Evolutionary conservation across 139 green algal species (phyloP).

Genomic region (Chlorella sorokiniana): DNA sequence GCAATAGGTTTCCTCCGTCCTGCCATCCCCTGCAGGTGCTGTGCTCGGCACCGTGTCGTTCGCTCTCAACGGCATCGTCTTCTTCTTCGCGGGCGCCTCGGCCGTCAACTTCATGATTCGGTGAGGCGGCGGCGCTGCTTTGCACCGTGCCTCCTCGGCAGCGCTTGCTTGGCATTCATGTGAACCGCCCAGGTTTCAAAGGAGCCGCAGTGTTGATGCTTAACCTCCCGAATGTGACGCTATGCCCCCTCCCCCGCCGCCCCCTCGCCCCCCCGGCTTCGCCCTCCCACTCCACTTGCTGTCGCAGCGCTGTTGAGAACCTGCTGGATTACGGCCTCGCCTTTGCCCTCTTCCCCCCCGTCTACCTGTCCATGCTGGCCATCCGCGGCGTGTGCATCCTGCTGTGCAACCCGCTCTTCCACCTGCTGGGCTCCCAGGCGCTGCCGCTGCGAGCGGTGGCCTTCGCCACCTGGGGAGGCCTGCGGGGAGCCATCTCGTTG

Average conservation of each 20-base stretch:
- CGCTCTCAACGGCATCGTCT: conserved; percentile 71
- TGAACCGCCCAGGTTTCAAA: no score
- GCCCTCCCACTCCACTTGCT: no score
- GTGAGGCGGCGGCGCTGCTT: no score
- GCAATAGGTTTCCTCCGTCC: background rate
- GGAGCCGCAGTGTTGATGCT: no score
- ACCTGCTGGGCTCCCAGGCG: conserved; percentile 6
- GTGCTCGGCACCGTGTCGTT: conserved; percentile 54
- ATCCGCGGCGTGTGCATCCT: conserved; percentile 28
- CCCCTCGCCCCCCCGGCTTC: no score
- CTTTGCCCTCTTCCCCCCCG: conserved; percentile 37
- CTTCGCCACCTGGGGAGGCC: conserved; percentile 69
- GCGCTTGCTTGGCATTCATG: no score
- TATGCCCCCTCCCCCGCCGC: no score
- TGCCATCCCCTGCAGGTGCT: background rate
- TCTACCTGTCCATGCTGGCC: conserved; percentile 41
- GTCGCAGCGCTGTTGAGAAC: conserved; percentile 14
- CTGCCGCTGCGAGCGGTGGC: conserved; percentile 31
- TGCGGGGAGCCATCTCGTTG: conserved; percentile 81
- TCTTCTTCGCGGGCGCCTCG: conserved; percentile 81
- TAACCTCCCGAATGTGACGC: no score
- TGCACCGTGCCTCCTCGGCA: no score
- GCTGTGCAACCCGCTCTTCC: conserved; percentile 36
- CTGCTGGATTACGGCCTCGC: conserved; percentile 15
- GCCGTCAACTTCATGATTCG: conserved; percentile 79